A percentile compares a stretch with the other conserved stretches of the same genome.
Evolutionary conservation across 257 asterid genomes (phyloP).

Genomic region (Hygrophila difformis): DNA sequence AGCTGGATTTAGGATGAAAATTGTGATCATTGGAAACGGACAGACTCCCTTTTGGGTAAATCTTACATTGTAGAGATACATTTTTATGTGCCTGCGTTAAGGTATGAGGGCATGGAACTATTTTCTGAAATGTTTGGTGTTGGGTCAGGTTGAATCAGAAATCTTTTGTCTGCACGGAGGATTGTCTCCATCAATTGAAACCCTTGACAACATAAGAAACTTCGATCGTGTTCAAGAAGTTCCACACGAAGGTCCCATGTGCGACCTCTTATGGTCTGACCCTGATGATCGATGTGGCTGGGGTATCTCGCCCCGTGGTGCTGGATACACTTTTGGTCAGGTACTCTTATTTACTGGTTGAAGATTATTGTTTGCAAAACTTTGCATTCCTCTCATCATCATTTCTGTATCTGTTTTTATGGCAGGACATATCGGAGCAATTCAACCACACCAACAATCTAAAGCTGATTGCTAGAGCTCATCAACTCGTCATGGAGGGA

Average conservation of each 20-base stretch:
- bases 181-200: conserved; percentile 73
- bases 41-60: too few relatives aligned
- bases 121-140: too few relatives aligned
- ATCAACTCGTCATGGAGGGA: conserved; percentile 91
- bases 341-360: conserved; percentile 20
- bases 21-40: too few relatives aligned
- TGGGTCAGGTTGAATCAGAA: conserved; percentile 85
- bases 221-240: conserved; percentile 85
- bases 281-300: conserved; percentile 90
- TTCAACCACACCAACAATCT: conserved; percentile 65
- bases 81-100: conserved; percentile 3
- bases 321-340: conserved; percentile 88
- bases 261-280: conserved; percentile 83
- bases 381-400: not conserved
- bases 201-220: conserved; percentile 69
- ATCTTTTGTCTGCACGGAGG: conserved; percentile 84
- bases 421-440: conserved; percentile 80
- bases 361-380: conserved; percentile 1
- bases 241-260: conserved; percentile 93
- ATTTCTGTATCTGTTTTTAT: conserved; percentile 1
- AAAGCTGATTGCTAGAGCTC: conserved; percentile 86
- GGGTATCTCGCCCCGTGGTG: conserved; percentile 91
- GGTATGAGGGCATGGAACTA: conserved; percentile 2
- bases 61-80: conserved; percentile 9
- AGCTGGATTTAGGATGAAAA: too few relatives aligned